Evolutionary conservation across 345 rosid genomes (phyloP).

Genomic region (Abelmoschus esculentus): DNA sequence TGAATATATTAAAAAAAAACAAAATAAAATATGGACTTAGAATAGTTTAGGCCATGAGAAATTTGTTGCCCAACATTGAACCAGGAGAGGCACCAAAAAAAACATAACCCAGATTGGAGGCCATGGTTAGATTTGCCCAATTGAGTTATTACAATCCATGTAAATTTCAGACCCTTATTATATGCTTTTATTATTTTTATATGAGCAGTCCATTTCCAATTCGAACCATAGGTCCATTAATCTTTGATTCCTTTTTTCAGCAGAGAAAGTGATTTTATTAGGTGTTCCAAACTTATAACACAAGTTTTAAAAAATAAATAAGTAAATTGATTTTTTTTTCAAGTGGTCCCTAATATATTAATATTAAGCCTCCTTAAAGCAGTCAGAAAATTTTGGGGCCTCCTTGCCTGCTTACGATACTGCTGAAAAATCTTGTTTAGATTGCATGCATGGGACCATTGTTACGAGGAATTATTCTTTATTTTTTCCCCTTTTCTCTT

Average conservation of each 20-base stretch:
- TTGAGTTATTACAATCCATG: neutral
- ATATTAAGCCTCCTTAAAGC: neutral
- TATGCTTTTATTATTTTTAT: neutral
- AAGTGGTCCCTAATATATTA: neutral
- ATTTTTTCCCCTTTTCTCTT: neutral
- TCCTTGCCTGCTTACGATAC: neutral
- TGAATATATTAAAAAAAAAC: too few species aligned
- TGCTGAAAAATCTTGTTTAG: neutral
- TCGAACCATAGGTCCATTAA: neutral
- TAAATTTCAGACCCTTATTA: neutral
- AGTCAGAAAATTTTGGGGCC: conserved; percentile 1
- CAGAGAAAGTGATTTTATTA: neutral
- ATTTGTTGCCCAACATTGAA: too few species aligned
- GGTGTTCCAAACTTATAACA: conserved; percentile 7
- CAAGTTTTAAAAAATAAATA: too few species aligned
- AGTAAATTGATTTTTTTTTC: neutral
- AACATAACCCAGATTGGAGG: too few species aligned
- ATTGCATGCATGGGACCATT: conserved; percentile 8
- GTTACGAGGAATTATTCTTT: neutral
- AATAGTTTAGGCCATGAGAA: too few species aligned
- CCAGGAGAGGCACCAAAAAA: too few species aligned
- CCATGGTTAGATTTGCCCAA: too few species aligned
- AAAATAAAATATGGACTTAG: too few species aligned
- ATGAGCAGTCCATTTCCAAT: neutral
- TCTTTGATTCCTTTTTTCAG: neutral